Evolutionary conservation across 176 grass and related monocot species (phyloP), one percentile per base, ranked within the genome.

Genomic region (Puccinellia tenuiflora): DNA sequence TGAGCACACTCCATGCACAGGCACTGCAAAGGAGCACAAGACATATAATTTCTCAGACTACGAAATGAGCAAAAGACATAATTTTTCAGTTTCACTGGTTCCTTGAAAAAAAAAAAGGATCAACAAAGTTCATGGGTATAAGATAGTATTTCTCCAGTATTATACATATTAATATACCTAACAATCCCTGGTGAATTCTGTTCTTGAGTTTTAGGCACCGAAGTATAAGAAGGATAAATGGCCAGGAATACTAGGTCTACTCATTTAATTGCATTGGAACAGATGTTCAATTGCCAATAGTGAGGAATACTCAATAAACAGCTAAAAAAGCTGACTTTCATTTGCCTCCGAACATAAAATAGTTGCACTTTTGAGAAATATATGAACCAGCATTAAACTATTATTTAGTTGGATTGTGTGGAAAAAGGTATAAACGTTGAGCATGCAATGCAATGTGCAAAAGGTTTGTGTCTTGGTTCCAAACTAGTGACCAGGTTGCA

Each of bases 1-100:
- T 85, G 85, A 70, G 88, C 88, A 76, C 88, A 90, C 46, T 93
- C 88, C n/a, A 74, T 73, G 82, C 88, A 93, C 77, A 93, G 70
- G 73, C 88, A 93, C 91, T 93, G 85, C 51, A 74, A 81, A 31
- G 78, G 61, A 20, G 25, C 29, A 61, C 0, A 9, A 47, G 12
- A 4, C 7, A 54, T 18, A 31, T 22, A 24, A 75, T 75, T 82
- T 68, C 67, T 45, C 20, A 68, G 31, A 85, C 88, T 93, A 78
- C 33, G 52, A 79, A 33, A 78, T n/a, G 61, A 21, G 16, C 29
- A 62, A 0, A 9, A 48, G 12, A 6, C 5, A 63, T 37, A 39
- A 82, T 79, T 79, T 68, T 79, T 48, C 15, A 69, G 39, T 26
- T 67, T 22, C 22, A 45, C 42, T 18, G 7, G 69, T 28, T 39